Conservation (phyloP, 2,329 filamentous ascomycete species). For the Pseudogymnoascus verrucosus region DNA sequence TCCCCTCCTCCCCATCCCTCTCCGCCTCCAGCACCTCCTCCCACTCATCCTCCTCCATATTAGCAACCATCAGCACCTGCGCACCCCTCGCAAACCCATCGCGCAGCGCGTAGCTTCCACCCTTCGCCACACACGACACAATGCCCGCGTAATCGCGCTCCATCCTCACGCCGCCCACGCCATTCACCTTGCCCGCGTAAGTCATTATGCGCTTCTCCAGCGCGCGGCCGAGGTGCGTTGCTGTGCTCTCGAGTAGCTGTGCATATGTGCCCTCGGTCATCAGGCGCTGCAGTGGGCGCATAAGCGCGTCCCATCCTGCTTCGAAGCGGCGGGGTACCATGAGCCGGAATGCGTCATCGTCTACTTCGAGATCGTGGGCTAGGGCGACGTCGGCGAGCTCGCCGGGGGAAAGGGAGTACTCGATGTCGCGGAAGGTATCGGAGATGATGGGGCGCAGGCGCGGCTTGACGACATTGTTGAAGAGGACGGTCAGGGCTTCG, state of each 20-base stretch:
- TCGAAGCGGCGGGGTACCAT: slow-evolving; percentile 74
- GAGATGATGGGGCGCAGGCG: slow-evolving; percentile 76
- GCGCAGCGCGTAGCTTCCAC: slow-evolving; percentile 65
- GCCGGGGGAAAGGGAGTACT: slow-evolving; percentile 66
- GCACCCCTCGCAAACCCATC: slow-evolving; percentile 68
- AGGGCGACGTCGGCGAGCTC: slow-evolving; percentile 49
- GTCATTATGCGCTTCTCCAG: slow-evolving; percentile 84
- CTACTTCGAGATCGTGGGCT: slow-evolving; percentile 37
- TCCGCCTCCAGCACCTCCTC: slow-evolving; percentile 56
- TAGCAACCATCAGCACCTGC: slow-evolving; percentile 79
- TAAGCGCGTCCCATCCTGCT: slow-evolving; percentile 75
- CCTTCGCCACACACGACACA: slow-evolving; percentile 57
- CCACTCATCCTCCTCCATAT: slow-evolving; percentile 96
- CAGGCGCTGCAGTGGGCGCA: slow-evolving; percentile 75
- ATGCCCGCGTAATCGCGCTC: slow-evolving; percentile 79
- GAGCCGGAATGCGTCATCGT: slow-evolving; percentile 49
- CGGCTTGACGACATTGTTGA: slow-evolving; percentile 77
- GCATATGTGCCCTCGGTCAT: slow-evolving; percentile 72
- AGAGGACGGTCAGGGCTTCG: slow-evolving; percentile 79
- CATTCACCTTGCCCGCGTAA: slow-evolving; percentile 67
- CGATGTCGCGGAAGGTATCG: slow-evolving; percentile 85
- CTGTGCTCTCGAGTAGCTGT: slow-evolving; percentile 64
- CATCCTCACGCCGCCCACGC: slow-evolving; percentile 71
- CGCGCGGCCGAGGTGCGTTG: slow-evolving; percentile 65
- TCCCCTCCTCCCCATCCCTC: slow-evolving; percentile 50